Evolutionary conservation across 2,329 filamentous ascomycete genomes (phyloP), one percentile per base, ranked within the genome.

Genomic region (Pestalotiopsis sp.): DNA sequence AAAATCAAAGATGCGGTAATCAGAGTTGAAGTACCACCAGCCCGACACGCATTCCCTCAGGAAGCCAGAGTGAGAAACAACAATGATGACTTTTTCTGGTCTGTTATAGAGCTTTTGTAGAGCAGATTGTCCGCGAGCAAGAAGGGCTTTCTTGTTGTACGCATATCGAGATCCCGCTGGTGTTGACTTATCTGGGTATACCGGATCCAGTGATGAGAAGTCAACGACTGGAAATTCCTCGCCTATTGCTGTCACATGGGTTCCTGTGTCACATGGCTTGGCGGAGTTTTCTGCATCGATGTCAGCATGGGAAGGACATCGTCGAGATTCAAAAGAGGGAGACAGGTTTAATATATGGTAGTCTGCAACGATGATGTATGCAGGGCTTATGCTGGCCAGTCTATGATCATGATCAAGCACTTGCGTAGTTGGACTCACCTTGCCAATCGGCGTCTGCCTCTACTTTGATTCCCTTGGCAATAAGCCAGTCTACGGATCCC

Each of bases 51-150:
- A 88, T 3, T 82, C 76, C n/a, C 89, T 80, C 70, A 92, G 73
- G 75, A 92, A 92, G 0, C 85, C 89, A 2, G 90, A 89, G 78
- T 92, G 90, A 1, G 87, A 87, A 4, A 92, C 89, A 0, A 92
- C 89, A 11, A 90, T 83, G 66, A 92, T 84, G 65, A 90, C 82
- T 72, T 88, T 87, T 78, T 92, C 90, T 0, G 86, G 84, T 0
- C 90, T 82, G 13, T 73, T 72, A 70, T 85, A 82, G 27, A 92
- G 80, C 31, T 82, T 80, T 40, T 80, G 78, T 1, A 92, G 81
- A 57, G 82, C 83, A 0, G 78, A 76, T 72, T 86, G 84, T 0
- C 85, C 90, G 13, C 91, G 86, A 0, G 80, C 81, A 4, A 91
- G 76, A 49, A 92, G 83, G 31, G 86, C 85, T 3, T 75, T 73